Evolutionary conservation across 129 eudicot species (phyloP).

Genomic region (Artemisia argyi): DNA sequence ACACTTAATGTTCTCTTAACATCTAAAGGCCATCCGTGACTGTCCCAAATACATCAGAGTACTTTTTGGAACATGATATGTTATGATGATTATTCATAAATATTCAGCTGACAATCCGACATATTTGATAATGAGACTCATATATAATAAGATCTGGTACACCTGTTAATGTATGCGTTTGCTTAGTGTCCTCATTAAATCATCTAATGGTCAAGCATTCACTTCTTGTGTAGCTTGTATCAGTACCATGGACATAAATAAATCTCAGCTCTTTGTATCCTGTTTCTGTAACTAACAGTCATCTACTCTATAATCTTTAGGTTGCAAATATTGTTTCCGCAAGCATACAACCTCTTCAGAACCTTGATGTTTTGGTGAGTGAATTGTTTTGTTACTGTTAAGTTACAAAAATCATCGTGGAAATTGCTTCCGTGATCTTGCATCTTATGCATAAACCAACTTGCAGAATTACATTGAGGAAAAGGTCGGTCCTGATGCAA

Average conservation of each 20-base stretch:
- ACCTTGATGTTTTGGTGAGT: constrained; percentile 57
- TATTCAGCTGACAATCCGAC: too few species aligned
- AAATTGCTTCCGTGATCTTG: background rate
- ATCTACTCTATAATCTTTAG: constrained; percentile 30
- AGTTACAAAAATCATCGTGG: background rate
- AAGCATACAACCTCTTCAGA: constrained; percentile 86
- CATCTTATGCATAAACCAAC: constrained; percentile 2
- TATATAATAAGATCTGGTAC: too few species aligned
- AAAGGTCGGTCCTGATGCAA: constrained; percentile 65
- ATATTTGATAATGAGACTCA: too few species aligned
- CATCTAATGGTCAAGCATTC: too few species aligned
- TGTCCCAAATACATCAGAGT: background rate
- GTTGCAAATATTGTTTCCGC: constrained; percentile 82
- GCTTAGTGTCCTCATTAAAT: too few species aligned
- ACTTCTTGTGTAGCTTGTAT: too few species aligned
- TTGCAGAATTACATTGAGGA: constrained; percentile 62
- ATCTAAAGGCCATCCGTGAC: constrained; percentile 5
- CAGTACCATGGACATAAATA: too few species aligned
- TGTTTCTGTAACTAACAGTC: background rate
- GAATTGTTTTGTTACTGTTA: background rate
- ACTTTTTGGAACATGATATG: background rate
- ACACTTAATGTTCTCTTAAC: background rate
- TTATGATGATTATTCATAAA: too few species aligned
- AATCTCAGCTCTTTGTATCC: too few species aligned
- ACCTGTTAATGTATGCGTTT: too few species aligned